Evolutionary conservation across 2,329 filamentous ascomycete genomes (phyloP).

Genomic region (Drechslera avenae): DNA sequence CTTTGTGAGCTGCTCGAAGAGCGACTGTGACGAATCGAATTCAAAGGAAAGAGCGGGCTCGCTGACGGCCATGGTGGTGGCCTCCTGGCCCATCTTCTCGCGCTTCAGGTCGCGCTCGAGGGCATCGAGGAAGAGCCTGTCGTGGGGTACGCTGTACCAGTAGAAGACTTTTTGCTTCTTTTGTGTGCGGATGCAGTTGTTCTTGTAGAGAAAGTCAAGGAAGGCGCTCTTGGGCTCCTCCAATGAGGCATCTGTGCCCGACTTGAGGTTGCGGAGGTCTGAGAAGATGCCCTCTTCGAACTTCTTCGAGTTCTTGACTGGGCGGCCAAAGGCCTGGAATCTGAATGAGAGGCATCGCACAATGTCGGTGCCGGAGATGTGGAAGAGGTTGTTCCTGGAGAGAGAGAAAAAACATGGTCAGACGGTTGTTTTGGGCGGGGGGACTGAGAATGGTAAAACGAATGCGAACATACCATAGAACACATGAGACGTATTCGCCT

Average conservation of each 20-base stretch:
- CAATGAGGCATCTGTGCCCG: constrained; percentile 94
- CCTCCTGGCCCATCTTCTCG: constrained; percentile 99
- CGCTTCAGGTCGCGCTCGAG: constrained; percentile 96
- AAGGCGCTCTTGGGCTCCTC: constrained; percentile 99
- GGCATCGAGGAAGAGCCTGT: constrained; percentile 95
- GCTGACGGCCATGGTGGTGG: constrained; percentile 93
- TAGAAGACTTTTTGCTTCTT: constrained; percentile 99
- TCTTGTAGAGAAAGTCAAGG: constrained; percentile 99
- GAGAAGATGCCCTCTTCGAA: constrained; percentile 99
- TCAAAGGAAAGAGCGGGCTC: constrained; percentile 98
- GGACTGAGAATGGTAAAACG: not conserved
- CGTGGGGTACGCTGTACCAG: constrained; percentile 99
- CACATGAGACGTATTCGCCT: constrained; percentile 98
- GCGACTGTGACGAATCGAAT: constrained; percentile 97
- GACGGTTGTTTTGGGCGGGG: constrained; percentile 1
- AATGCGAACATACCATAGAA: constrained; percentile 70
- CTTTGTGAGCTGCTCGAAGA: constrained; percentile 99
- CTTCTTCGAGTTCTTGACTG: constrained; percentile 99
- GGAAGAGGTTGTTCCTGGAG: constrained; percentile 92
- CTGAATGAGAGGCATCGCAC: constrained; percentile 97
- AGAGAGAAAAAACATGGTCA: too few species aligned
- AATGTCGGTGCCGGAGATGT: constrained; percentile 98
- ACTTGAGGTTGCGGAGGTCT: constrained; percentile 96
- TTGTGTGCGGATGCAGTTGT: constrained; percentile 99
- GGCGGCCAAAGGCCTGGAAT: constrained; percentile 97